Conservation (phyloP, 495 filamentous ascomycete genomes). For the Choiromyces venosus region DNA sequence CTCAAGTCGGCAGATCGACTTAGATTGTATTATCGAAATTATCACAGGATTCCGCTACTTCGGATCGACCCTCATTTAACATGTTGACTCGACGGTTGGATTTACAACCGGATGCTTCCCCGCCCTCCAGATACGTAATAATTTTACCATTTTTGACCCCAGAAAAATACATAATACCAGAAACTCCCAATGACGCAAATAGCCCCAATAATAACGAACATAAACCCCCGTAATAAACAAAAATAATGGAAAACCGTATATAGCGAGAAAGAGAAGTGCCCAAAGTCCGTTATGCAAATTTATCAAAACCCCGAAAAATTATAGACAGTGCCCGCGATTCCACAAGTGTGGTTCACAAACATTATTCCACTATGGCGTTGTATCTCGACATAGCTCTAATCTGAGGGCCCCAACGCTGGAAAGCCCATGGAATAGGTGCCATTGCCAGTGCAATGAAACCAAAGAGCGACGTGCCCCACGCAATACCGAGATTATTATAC, state of each 20-base stretch:
- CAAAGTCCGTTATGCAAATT: background rate
- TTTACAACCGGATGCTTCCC: background rate
- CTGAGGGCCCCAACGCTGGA: slow-evolving; percentile 49
- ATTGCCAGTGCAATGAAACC: slow-evolving; percentile 56
- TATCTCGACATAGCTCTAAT: slow-evolving; percentile 50
- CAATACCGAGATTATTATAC: slow-evolving; percentile 54
- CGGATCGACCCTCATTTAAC: background rate
- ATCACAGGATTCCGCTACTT: background rate
- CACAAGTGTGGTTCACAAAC: background rate
- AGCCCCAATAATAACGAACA: background rate
- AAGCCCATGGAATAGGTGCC: slow-evolving; percentile 56
- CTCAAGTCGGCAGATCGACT: background rate
- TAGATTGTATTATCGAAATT: background rate
- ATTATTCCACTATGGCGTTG: slow-evolving; percentile 33
- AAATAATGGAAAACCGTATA: background rate
- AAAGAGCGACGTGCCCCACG: slow-evolving; percentile 57
- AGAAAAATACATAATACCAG: background rate
- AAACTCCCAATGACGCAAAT: background rate
- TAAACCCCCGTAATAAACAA: background rate
- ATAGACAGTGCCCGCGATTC: background rate
- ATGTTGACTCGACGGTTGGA: background rate
- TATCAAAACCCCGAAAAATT: background rate
- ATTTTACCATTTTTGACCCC: background rate
- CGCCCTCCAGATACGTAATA: background rate
- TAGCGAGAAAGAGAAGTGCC: background rate